phyloP scores from a whole-genome alignment of 2,329 filamentous ascomycete genomes.

The Monilinia polystroma region DNA sequence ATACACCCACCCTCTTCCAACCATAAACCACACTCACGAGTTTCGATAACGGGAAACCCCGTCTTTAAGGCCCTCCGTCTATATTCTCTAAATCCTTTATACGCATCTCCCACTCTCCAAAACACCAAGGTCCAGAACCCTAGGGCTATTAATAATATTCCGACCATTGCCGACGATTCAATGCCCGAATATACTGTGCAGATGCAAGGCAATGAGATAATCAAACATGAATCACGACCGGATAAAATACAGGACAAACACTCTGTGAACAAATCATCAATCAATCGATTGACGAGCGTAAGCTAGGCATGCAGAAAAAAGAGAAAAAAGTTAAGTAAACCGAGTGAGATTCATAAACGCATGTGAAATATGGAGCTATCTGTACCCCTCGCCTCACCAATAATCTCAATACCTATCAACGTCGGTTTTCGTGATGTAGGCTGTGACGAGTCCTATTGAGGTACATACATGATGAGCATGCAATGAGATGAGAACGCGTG shows the following conservation, averaged over 20 bases:
- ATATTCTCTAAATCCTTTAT: background rate
- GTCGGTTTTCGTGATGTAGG: background rate
- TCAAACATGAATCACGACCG: background rate
- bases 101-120: background rate
- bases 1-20: background rate
- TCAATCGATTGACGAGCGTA: background rate
- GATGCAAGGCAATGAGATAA: background rate
- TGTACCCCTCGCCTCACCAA: slow-evolving; percentile 2
- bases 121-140: background rate
- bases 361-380: background rate
- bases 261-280: background rate
- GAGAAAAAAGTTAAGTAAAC: background rate
- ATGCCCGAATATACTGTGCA: background rate
- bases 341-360: background rate
- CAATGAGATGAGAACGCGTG: background rate
- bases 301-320: background rate
- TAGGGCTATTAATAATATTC: background rate
- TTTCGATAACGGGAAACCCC: slow-evolving; percentile 12
- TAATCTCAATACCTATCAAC: background rate
- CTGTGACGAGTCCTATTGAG: too few relatives aligned
- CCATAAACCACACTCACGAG: background rate
- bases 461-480: background rate
- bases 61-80: background rate
- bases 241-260: background rate
- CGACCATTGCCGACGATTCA: background rate